Base-by-base conservation (phyloP, 2,329 filamentous ascomycete species). In the Phyllosticta capitalensis region DNA sequence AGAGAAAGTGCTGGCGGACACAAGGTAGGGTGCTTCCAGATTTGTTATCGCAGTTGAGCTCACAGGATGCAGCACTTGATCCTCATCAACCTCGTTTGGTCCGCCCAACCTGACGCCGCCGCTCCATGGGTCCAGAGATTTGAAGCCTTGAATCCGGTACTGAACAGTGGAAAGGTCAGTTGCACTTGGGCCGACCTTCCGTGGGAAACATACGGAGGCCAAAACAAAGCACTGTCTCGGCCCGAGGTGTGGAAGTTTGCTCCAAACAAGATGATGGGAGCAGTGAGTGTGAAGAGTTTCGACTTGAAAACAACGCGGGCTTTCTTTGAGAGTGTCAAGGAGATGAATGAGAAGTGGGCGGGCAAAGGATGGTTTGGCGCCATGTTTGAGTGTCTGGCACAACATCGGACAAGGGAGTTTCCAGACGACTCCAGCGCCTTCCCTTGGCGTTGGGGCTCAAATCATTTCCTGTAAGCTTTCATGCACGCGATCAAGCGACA, bases 261-360 rank as follows among this genome's bases (percentile, higher is more conserved):
- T 17, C 55, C 55, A 6, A 30, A 58, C 55, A 58, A 58, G 55
- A 51, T 51, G 48, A 58, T 58, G 55, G 55, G 21, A 2, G 55
- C 55, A 6, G 55, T 58, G 20, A 58, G 50, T n/a, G 55, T 58
- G 24, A 17, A 30, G 48, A 9, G 33, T 17, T 52, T 58, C 7
- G 48, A 58, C 30, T 10, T 58, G 3, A 28, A 45, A n/a, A 58
- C 48, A 9, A 52, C 24, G n/a, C 50, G 51, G 49, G 55, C 55
- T 6, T 58, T 58, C 50, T 58, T 58, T 48, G 55, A 58, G 50
- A 50, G 33, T 26, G 55, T 58, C 22, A 45, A 33, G 21, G 48
- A 33, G 20, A 58, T 58, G 55, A 52, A 58, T n/a, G 55, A 58
- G 30, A 28, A 30, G 17, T 58, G 45, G 21, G 55, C 26, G 3